Base-by-base conservation (phyloP, 2,329 filamentous ascomycete species). In the Clarireedia monteithiana region DNA sequence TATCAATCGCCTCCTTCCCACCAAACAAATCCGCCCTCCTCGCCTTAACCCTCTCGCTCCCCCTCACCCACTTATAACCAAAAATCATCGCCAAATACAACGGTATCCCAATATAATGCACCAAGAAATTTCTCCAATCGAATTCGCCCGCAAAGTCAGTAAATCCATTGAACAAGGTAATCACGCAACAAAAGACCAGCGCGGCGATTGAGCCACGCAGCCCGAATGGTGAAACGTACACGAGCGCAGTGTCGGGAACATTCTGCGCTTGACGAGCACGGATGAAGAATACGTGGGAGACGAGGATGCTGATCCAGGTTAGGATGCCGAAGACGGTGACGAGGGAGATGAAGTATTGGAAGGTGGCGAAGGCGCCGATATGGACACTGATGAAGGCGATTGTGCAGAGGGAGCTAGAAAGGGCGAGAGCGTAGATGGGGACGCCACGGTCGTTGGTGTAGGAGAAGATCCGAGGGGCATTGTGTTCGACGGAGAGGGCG, bases 101-200 rank as follows among this genome's bases (percentile, higher is more conserved):
- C 0, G 82, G 82, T 57, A 86, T 84, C 26, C 81, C 82, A 2
- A 81, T 68, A 63, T 85, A 85, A 14, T 81, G 80, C 0, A 80
- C 84, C 62, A 86, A 75, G 68, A 86, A 86, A 62, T 78, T 83
- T 72, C 81, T 80, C 71, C 82, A 81, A 67, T 85, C 79, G 60
- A 84, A 85, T 48, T 71, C 69, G 20, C 77, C 77, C 12, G 45
- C 27, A n/a, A 50, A 53, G 45, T 44, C 27, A 0, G 12, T 2
- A 12, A 27, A 94, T 76, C 90, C 91, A 79, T 94, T 95, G 67
- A 89, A 92, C 51, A 95, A 68, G 1, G 86, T 81, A 59, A 94
- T 87, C 36, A 94, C 68, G 66, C 79, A 77, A 72, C 86, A 90
- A 72, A 90, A 84, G 66, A 76, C 74, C 2, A 94, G 76, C 0